Evolutionary conservation across 768 basidiomycete species (phyloP), one percentile per base, ranked within the genome.

Genomic region (Boletellus ananas): DNA sequence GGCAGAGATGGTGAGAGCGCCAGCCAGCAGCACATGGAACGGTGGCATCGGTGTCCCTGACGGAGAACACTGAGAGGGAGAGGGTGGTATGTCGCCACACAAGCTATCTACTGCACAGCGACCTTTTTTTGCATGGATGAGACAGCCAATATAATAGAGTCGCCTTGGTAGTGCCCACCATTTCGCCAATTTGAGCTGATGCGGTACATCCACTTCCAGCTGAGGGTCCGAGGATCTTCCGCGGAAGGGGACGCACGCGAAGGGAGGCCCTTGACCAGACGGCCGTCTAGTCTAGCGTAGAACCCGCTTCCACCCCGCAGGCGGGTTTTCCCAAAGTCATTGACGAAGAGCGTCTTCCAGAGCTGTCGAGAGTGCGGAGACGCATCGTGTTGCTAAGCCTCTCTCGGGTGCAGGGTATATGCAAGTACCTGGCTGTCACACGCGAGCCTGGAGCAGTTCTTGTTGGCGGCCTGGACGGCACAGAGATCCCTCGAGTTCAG

Each of bases 151-250:
- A 40, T 31, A 49, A 31, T 31, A 51, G 34, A 60, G 48, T 45
- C 18, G 50, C 23, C 58, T 34, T 37, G 39, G 45, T 39, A 40
- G 31, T 48, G 62, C 75, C 56, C 59, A 90, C 89, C 89, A 68
- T 70, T 85, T 64, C 78, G 78, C 89, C 89, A 91, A 57, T 90
- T 90, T 14, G 81, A 81, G 58, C 85, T 88, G 54, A 90, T 85
- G 48, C 86, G 78, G 66, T 89, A 90, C 87, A 90, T 89, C 79
- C 80, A 86, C 66, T 87, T 90, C 88, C 88, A 91, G 61, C 88
- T 79, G 27, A 71, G 63, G 33, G 67, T 63, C 41, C 52, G 49
- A 13, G 40, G 7, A 17, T 69, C 61, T 17, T 72, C 69, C 27
- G 60, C 58, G 51, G 69, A 55, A 36, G 48, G 35, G 27, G 55